These are phyloP conservation scores for Lactifluus piperatus DNA, from an alignment of 768 basidiomycete species.

Conservation along the genomic window DNA sequence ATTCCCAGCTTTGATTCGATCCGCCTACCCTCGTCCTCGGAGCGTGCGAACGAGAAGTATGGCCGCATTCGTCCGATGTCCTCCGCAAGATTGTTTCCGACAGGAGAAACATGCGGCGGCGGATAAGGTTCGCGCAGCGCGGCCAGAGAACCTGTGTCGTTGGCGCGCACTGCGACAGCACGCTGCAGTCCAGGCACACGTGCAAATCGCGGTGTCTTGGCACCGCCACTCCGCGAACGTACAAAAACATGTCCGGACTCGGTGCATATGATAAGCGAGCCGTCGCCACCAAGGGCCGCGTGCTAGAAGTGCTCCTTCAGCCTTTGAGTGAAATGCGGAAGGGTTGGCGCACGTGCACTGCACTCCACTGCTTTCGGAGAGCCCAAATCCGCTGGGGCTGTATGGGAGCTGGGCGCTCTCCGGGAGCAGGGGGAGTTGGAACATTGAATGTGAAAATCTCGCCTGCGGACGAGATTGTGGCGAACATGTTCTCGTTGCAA, in stretches of 20 bases:
- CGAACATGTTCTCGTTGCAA: slow-evolving; percentile 71
- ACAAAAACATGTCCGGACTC: slow-evolving; percentile 92
- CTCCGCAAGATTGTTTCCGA: slow-evolving; percentile 48
- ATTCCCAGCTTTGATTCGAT: slow-evolving; percentile 5
- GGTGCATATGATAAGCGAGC: slow-evolving; percentile 86
- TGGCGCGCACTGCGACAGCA: slow-evolving; percentile 76
- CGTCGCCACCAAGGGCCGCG: slow-evolving; percentile 81
- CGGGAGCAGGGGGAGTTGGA: slow-evolving; percentile 17
- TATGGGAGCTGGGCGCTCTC: slow-evolving; percentile 42
- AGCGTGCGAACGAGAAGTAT: slow-evolving; percentile 29
- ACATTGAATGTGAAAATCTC: slow-evolving; percentile 81
- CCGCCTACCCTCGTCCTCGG: slow-evolving; percentile 18
- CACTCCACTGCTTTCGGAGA: slow-evolving; percentile 75
- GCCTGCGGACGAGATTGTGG: slow-evolving; percentile 76
- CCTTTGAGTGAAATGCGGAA: background rate
- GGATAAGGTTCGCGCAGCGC: slow-evolving; percentile 70
- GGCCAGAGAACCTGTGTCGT: slow-evolving; percentile 77
- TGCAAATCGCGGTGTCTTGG: slow-evolving; percentile 66
- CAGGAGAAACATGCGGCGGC: slow-evolving; percentile 44
- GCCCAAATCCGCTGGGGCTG: slow-evolving; percentile 86
- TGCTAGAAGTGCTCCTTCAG: slow-evolving; percentile 42
- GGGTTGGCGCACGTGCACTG: slow-evolving; percentile 50
- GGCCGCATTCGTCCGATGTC: slow-evolving; percentile 65
- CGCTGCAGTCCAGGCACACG: slow-evolving; percentile 78
- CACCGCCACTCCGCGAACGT: slow-evolving; percentile 46